These are phyloP conservation scores for Lactifluus echinatus DNA, from an alignment of 768 basidiomycete genomes.

Conservation along the genomic window DNA sequence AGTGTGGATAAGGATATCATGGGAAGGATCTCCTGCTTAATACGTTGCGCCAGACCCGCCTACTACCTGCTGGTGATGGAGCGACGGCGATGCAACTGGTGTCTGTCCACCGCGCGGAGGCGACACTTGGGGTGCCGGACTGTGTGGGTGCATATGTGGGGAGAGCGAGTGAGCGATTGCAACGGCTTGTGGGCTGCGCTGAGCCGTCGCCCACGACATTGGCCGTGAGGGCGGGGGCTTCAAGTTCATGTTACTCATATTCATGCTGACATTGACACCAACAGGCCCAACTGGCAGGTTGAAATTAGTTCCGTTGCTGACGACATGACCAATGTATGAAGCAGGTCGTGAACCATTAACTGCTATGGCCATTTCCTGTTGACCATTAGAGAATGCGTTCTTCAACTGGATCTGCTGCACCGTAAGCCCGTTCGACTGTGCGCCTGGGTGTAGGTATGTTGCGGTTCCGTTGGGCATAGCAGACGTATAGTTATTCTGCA, in stretches of 20 bases:
- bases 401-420: constrained; percentile 56
- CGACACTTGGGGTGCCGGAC: constrained; percentile 25
- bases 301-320: constrained; percentile 31
- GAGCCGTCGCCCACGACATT: constrained; percentile 32
- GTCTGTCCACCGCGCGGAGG: constrained; percentile 27
- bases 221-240: constrained; percentile 33
- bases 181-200: constrained; percentile 22
- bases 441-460: constrained; percentile 28
- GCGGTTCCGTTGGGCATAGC: constrained; percentile 29
- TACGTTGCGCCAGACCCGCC: constrained; percentile 23
- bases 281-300: constrained; percentile 27
- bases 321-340: constrained; percentile 32
- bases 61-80: constrained; percentile 29
- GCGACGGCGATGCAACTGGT: constrained; percentile 27
- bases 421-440: constrained; percentile 36
- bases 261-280: constrained; percentile 25
- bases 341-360: constrained; percentile 24
- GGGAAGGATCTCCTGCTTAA: constrained; percentile 1
- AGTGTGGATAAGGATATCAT: constrained; percentile 5
- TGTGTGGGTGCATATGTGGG: constrained; percentile 26
- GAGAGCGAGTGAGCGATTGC: constrained; percentile 25
- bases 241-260: constrained; percentile 37
- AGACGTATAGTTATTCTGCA: constrained; percentile 34
- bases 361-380: constrained; percentile 23
- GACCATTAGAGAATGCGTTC: constrained; percentile 37